These are phyloP conservation scores for Venturia pyrina DNA, from an alignment of 2,329 filamentous ascomycete genomes.

Conservation along the genomic window DNA sequence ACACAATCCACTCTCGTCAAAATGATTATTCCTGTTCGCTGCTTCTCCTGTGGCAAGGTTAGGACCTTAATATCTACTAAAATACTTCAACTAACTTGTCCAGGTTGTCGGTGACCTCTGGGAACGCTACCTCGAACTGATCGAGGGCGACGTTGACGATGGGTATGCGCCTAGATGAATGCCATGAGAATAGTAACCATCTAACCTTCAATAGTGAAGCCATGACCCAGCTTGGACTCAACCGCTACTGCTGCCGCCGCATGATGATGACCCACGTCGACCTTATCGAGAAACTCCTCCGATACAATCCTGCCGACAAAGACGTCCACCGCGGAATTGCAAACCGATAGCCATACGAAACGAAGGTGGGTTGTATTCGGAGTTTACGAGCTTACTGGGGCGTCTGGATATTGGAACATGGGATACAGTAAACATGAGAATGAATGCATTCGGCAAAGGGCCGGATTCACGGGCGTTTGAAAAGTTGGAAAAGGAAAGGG, in stretches of 20 bases:
- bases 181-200: constrained; percentile 9
- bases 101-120: constrained; percentile 96
- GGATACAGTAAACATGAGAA: neutral
- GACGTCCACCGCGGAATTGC: constrained; percentile 5
- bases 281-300: constrained; percentile 93
- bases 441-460: neutral
- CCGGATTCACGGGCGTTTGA: neutral
- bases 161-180: constrained; percentile 19
- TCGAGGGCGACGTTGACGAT: constrained; percentile 49
- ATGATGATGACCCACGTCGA: constrained; percentile 99
- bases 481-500: neutral
- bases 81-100: constrained; percentile 20
- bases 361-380: neutral
- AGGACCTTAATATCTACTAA: constrained; percentile 19
- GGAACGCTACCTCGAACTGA: constrained; percentile 86
- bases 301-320: constrained; percentile 14
- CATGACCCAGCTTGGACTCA: constrained; percentile 88
- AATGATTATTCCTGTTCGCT: constrained; percentile 98
- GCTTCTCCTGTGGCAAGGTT: constrained; percentile 99
- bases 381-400: neutral
- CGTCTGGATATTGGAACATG: neutral
- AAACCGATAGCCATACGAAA: neutral
- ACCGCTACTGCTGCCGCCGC: constrained; percentile 94
- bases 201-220: constrained; percentile 56
- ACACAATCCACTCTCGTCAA: constrained; percentile 27